Evolutionary conservation across 2,329 filamentous ascomycete genomes (phyloP).

Genomic region (Pseudocercospora macadamiae): DNA sequence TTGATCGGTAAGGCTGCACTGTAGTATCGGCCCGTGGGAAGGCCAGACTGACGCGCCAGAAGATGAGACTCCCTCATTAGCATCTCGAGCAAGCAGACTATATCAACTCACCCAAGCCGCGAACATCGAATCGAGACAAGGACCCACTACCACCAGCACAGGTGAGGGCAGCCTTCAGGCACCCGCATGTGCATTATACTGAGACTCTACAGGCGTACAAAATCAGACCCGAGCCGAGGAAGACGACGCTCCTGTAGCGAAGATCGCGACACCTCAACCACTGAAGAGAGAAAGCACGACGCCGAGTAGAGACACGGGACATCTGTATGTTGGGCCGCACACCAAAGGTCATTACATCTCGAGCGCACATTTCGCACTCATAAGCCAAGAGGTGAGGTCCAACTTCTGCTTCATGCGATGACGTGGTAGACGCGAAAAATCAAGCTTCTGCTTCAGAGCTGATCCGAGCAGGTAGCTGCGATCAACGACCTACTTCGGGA

Average conservation of each 20-base stretch:
- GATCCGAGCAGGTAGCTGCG: constrained; percentile 22
- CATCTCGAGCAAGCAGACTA: constrained; percentile 23
- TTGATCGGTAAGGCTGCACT: constrained; percentile 16
- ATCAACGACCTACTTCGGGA: constrained; percentile 26
- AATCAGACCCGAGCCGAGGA: neutral
- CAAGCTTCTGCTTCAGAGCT: too few species aligned
- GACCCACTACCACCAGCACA: neutral
- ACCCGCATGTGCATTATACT: too few species aligned
- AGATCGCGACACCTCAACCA: constrained; percentile 9
- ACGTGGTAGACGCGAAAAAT: neutral
- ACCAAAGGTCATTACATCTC: constrained; percentile 29
- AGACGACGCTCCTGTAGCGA: neutral
- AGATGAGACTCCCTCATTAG: constrained; percentile 28
- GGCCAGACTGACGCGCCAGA: neutral
- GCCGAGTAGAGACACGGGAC: constrained; percentile 24
- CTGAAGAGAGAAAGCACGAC: constrained; percentile 17
- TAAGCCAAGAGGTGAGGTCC: constrained; percentile 22
- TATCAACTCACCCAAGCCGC: constrained; percentile 25
- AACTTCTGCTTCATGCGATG: too few species aligned
- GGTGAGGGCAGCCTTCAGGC: constrained; percentile 6
- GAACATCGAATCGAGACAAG: neutral
- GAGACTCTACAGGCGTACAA: too few species aligned
- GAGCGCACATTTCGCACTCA: constrained; percentile 26
- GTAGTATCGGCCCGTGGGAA: neutral
- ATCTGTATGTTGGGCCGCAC: constrained; percentile 28